A percentile compares a stretch with the other conserved stretches of the same genome.
These are phyloP conservation scores for Exsudoporus frostii DNA, from an alignment of 768 basidiomycete genomes.

Conservation along the genomic window DNA sequence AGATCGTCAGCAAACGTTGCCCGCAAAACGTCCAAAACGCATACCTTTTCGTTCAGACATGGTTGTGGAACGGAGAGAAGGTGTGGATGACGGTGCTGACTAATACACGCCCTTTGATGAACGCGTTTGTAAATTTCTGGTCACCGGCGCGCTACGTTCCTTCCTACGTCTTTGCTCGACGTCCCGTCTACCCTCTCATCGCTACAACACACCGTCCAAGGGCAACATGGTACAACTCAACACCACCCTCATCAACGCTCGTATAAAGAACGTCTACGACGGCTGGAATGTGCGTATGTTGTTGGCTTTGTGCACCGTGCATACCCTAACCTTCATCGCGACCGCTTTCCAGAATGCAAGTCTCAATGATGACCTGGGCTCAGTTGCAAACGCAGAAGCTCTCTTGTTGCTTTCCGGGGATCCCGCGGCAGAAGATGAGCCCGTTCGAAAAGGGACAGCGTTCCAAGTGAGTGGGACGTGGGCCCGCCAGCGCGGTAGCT, in stretches of 20 bases:
- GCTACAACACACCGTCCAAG: conserved; percentile 1
- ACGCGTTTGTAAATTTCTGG: conserved; percentile 34
- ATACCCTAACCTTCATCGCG: conserved; percentile 12
- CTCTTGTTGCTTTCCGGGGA: conserved; percentile 74
- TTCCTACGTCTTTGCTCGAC: conserved; percentile 15
- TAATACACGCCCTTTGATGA: conserved; percentile 20
- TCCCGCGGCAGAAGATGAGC: conserved; percentile 80
- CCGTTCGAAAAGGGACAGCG: conserved; percentile 87
- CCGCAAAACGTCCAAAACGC: neutral
- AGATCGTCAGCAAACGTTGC: conserved; percentile 6
- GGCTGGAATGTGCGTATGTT: conserved; percentile 54
- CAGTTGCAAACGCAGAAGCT: conserved; percentile 66
- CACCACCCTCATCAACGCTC: conserved; percentile 52
- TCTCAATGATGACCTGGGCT: conserved; percentile 67
- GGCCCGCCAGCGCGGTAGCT: neutral
- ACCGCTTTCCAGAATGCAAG: conserved; percentile 48
- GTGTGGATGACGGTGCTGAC: conserved; percentile 23
- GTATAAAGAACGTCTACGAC: conserved; percentile 56
- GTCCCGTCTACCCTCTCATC: conserved; percentile 10
- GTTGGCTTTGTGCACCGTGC: conserved; percentile 5
- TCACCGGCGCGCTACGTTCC: conserved; percentile 21
- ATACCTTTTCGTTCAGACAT: conserved; percentile 86
- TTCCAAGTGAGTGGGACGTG: conserved; percentile 63
- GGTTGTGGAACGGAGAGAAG: conserved; percentile 20
- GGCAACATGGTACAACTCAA: conserved; percentile 68